These are phyloP conservation scores for Lanmaoa pseudosensibilis DNA, from an alignment of 768 basidiomycete species.

Conservation along the genomic window DNA sequence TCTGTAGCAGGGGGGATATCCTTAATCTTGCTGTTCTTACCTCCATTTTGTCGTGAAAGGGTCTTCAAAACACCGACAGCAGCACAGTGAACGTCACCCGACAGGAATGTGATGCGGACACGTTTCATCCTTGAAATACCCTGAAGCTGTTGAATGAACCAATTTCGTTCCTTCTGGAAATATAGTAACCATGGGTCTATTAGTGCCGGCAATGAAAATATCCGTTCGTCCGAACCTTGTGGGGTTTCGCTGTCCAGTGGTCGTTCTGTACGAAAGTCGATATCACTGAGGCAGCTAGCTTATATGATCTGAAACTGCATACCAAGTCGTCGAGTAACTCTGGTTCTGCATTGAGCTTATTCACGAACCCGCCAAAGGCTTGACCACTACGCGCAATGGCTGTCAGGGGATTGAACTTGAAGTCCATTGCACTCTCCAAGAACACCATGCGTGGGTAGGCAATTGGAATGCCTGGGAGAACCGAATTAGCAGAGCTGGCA, in stretches of 20 bases:
- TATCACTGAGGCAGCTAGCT: constrained; percentile 25
- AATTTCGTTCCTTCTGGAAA: constrained; percentile 83
- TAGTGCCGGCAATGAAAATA: neutral
- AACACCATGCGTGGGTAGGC: constrained; percentile 95
- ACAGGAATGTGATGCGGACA: constrained; percentile 79
- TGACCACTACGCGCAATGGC: constrained; percentile 68
- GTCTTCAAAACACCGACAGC: constrained; percentile 81
- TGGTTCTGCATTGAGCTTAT: constrained; percentile 89
- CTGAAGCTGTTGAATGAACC: constrained; percentile 80
- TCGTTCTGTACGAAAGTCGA: constrained; percentile 77
- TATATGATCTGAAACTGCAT: constrained; percentile 19
- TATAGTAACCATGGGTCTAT: neutral
- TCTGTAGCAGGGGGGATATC: constrained; percentile 56
- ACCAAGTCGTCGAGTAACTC: constrained; percentile 93
- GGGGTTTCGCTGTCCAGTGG: constrained; percentile 83
- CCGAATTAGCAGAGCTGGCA: neutral
- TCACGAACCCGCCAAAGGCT: constrained; percentile 77
- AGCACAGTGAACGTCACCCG: constrained; percentile 93
- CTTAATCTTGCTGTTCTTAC: constrained; percentile 40
- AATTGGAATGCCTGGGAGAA: constrained; percentile 62
- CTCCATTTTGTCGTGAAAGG: constrained; percentile 37
- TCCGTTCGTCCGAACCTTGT: constrained; percentile 53
- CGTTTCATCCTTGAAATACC: constrained; percentile 59
- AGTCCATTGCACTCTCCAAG: constrained; percentile 74
- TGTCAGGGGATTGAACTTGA: constrained; percentile 82